phyloP scores from a whole-genome alignment of 371 early-diverging fungal species.

The Blastocladiella emersonii region DNA sequence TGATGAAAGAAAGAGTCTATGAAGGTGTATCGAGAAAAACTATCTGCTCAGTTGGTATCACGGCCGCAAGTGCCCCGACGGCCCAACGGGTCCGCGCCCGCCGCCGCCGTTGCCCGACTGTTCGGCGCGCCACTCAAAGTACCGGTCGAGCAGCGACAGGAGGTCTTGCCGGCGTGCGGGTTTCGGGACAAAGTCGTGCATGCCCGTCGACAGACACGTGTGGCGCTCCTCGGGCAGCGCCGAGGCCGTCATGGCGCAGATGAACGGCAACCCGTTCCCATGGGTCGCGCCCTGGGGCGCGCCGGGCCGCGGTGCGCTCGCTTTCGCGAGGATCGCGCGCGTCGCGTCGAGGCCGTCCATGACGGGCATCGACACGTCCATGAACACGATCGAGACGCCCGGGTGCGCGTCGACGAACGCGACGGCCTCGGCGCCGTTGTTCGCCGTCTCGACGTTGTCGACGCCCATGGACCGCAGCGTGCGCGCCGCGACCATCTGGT shows the following conservation, averaged over 20 bases:
- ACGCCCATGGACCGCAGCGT: not conserved
- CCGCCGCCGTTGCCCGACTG: too few species aligned
- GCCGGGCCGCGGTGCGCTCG: not conserved
- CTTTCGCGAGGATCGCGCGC: not conserved
- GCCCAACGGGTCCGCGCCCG: too few species aligned
- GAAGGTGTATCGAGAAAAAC: too few species aligned
- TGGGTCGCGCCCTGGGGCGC: not conserved
- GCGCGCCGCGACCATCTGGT: not conserved
- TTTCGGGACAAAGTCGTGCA: conserved; percentile 5
- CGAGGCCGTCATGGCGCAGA: conserved; percentile 3
- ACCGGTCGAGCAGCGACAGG: not conserved
- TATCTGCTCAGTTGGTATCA: too few species aligned
- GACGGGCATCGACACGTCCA: conserved; percentile 4
- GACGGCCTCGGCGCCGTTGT: conserved; percentile 4
- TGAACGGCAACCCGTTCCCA: not conserved
- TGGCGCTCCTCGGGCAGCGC: not conserved
- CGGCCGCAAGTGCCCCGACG: too few species aligned
- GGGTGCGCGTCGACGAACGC: not conserved
- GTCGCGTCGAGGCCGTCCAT: not conserved
- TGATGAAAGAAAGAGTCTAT: too few species aligned
- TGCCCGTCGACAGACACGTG: not conserved
- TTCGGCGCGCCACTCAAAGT: not conserved
- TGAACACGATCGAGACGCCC: not conserved
- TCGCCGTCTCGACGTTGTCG: not conserved
- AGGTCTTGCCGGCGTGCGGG: not conserved